These are phyloP conservation scores for Coemansia sp. DNA, from an alignment of 192 early-diverging fungal genomes.

Conservation along the genomic window DNA sequence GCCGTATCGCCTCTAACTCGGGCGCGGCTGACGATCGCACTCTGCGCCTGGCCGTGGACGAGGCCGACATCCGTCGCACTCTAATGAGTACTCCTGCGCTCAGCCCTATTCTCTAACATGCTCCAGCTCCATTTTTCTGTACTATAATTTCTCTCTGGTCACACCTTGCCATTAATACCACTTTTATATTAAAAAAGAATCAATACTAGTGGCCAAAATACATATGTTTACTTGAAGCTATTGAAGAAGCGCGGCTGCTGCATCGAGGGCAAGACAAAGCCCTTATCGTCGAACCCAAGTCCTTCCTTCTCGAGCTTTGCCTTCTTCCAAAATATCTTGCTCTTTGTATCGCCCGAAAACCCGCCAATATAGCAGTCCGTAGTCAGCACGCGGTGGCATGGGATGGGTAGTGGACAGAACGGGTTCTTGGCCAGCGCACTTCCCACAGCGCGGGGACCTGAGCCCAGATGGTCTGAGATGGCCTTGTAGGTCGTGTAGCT, in stretches of 20 bases:
- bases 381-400: constrained; percentile 73
- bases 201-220: neutral
- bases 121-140: neutral
- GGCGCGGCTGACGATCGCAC: constrained; percentile 53
- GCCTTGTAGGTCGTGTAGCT: constrained; percentile 71
- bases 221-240: constrained; percentile 49
- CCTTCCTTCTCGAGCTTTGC: constrained; percentile 72
- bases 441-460: constrained; percentile 69
- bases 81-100: constrained; percentile 38
- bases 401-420: constrained; percentile 70
- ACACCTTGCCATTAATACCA: neutral
- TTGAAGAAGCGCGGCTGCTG: constrained; percentile 59
- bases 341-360: constrained; percentile 66
- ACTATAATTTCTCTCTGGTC: neutral
- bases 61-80: constrained; percentile 44
- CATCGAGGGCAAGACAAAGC: constrained; percentile 43
- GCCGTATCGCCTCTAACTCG: constrained; percentile 29
- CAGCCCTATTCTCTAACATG: constrained; percentile 29
- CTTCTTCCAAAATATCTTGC: constrained; percentile 67
- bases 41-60: constrained; percentile 49
- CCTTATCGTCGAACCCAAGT: constrained; percentile 63
- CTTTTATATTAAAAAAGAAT: neutral
- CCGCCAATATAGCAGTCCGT: constrained; percentile 70
- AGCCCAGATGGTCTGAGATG: constrained; percentile 64
- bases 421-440: constrained; percentile 71